A percentile compares a stretch with the other conserved stretches of the same genome.
Evolutionary conservation across 2,329 filamentous ascomycete species (phyloP).

Genomic region (Colletotrichum shisoi): DNA sequence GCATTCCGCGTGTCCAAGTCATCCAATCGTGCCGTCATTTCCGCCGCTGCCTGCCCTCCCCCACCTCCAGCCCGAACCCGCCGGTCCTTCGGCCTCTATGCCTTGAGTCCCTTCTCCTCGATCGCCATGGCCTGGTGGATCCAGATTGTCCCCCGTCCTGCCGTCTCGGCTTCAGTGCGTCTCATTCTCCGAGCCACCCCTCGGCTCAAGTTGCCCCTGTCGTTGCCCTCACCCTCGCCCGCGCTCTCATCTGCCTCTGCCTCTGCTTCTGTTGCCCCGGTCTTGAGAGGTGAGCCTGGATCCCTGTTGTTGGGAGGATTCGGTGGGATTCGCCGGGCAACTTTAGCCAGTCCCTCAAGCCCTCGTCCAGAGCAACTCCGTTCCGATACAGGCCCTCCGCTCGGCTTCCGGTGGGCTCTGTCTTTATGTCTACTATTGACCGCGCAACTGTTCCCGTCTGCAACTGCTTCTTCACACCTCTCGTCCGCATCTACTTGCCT

Average conservation of each 20-base stretch:
- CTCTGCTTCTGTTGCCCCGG: not conserved
- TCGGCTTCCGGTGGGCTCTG: conserved; percentile 34
- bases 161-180: conserved; percentile 27
- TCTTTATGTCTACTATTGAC: conserved; percentile 30
- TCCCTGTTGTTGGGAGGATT: conserved; percentile 27
- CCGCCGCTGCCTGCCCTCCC: conserved; percentile 9
- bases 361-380: conserved; percentile 17
- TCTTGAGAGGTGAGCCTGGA: conserved; percentile 16
- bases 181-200: conserved; percentile 28
- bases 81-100: conserved; percentile 1
- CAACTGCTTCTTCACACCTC: conserved; percentile 27
- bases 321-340: conserved; percentile 26
- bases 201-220: conserved; percentile 33
- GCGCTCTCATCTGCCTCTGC: not conserved
- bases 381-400: conserved; percentile 33
- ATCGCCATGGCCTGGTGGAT: conserved; percentile 35
- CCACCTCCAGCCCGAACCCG: not conserved
- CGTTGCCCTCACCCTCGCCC: not conserved
- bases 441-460: conserved; percentile 19
- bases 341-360: conserved; percentile 24
- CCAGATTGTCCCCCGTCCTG: conserved; percentile 21
- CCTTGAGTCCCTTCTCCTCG: conserved; percentile 10
- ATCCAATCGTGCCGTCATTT: conserved; percentile 35
- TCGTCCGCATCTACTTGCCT: conserved; percentile 25
- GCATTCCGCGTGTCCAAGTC: conserved; percentile 6